Evolutionary conservation across 495 filamentous ascomycete species (phyloP).

Genomic region (Lasiosphaeria miniovina): DNA sequence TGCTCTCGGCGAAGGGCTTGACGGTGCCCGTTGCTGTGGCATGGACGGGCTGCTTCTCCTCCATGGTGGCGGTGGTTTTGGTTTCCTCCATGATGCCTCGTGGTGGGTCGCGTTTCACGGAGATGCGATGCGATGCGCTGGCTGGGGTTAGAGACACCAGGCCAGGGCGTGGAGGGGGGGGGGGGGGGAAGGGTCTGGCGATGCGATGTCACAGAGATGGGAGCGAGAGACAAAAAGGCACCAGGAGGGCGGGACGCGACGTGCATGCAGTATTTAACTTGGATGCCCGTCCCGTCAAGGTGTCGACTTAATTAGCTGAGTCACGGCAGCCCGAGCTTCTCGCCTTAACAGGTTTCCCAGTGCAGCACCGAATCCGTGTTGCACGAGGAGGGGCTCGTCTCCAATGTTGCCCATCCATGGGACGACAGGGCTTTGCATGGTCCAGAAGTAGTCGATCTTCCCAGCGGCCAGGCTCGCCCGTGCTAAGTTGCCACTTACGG

Average conservation of each 20-base stretch:
- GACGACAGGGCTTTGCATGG: too few species aligned
- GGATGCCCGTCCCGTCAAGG: too few species aligned
- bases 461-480: background rate
- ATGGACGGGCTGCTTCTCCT: slow-evolving; percentile 24
- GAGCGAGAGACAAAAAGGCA: background rate
- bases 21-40: slow-evolving; percentile 15
- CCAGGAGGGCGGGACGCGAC: slow-evolving; percentile 8
- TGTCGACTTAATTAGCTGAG: too few species aligned
- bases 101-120: background rate
- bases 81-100: slow-evolving; percentile 20
- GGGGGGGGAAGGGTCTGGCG: background rate
- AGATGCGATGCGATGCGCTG: background rate
- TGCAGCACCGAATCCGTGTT: too few species aligned
- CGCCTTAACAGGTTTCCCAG: too few species aligned
- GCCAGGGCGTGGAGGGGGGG: background rate
- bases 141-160: background rate
- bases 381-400: background rate
- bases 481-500: slow-evolving; percentile 11
- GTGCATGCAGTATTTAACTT: slow-evolving; percentile 7
- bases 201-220: too few species aligned
- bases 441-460: background rate
- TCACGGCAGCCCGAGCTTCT: too few species aligned
- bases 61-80: too few species aligned
- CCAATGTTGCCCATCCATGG: background rate
- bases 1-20: slow-evolving; percentile 29